phyloP scores from a whole-genome alignment of 179 eudicot genomes.

The Dionaea muscipula region DNA sequence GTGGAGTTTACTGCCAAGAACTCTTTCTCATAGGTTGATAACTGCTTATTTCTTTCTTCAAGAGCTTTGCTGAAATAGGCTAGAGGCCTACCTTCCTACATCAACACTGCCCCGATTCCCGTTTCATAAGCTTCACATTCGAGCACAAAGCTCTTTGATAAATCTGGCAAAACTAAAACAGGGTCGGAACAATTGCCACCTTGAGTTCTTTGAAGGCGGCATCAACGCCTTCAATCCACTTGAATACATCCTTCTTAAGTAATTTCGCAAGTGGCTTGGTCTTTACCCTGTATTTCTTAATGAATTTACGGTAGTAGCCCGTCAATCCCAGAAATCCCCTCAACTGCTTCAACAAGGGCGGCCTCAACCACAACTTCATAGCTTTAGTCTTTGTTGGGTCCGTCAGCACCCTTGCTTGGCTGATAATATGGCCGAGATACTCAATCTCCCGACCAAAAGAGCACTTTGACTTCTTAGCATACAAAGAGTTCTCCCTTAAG shows the following conservation, averaged over 20 bases:
- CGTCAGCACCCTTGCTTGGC: not conserved
- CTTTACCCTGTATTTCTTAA: not conserved
- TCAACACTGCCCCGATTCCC: not conserved
- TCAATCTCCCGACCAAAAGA: not conserved
- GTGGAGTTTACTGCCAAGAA: not conserved
- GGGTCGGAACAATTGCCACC: too few relatives aligned
- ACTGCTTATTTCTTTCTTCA: too few relatives aligned
- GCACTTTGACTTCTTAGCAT: not conserved
- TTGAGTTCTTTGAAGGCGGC: not conserved
- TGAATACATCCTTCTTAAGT: not conserved
- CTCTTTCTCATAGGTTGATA: not conserved
- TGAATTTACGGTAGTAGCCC: not conserved
- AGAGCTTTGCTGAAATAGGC: not conserved
- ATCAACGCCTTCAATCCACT: too few relatives aligned
- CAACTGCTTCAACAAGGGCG: not conserved
- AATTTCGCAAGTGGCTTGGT: not conserved
- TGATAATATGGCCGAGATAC: constrained; percentile 6
- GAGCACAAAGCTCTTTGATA: too few relatives aligned
- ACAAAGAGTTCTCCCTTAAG: not conserved
- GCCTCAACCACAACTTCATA: not conserved
- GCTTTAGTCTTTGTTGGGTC: not conserved
- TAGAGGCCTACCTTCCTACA: not conserved
- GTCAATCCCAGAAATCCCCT: constrained; percentile 1
- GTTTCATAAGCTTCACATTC: too few relatives aligned
- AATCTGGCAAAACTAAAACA: too few relatives aligned